A percentile compares a stretch with the other conserved stretches of the same genome.
These are phyloP conservation scores for Epichloe hybrida DNA, from an alignment of 2,329 filamentous ascomycete genomes.

Conservation along the genomic window DNA sequence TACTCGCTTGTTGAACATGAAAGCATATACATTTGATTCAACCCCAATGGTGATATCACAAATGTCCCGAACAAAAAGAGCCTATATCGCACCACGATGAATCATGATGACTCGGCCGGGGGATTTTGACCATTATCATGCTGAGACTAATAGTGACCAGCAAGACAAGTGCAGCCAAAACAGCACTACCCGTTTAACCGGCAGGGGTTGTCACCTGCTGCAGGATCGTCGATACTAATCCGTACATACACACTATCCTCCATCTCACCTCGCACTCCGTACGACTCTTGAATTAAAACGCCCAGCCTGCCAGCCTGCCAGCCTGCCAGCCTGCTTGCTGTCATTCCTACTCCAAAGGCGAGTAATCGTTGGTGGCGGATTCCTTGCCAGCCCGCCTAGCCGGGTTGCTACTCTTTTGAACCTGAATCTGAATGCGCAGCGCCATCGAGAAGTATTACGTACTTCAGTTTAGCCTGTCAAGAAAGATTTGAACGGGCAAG, in stretches of 20 bases:
- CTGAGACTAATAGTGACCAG: neutral
- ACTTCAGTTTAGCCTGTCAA: too few relatives aligned
- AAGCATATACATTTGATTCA: neutral
- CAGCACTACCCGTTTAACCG: slow-evolving; percentile 1
- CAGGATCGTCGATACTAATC: neutral
- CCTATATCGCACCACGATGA: neutral
- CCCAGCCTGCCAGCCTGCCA: too few relatives aligned
- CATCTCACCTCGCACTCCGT: neutral
- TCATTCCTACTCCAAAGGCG: too few relatives aligned
- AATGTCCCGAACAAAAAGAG: neutral
- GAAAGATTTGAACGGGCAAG: too few relatives aligned
- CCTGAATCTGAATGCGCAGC: too few relatives aligned
- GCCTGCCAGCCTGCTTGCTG: too few relatives aligned
- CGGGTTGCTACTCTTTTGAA: too few relatives aligned
- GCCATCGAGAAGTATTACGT: too few relatives aligned
- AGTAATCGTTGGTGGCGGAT: too few relatives aligned
- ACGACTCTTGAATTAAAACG: neutral
- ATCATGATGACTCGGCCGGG: neutral
- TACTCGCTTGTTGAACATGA: neutral
- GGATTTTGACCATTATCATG: neutral
- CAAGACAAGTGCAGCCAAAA: neutral
- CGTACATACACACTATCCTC: neutral
- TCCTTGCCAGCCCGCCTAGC: too few relatives aligned
- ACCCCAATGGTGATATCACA: neutral
- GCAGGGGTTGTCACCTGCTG: neutral